phyloP scores from a whole-genome alignment of 1,139 yeast genomes.

The Meyerozyma elateridarum region DNA sequence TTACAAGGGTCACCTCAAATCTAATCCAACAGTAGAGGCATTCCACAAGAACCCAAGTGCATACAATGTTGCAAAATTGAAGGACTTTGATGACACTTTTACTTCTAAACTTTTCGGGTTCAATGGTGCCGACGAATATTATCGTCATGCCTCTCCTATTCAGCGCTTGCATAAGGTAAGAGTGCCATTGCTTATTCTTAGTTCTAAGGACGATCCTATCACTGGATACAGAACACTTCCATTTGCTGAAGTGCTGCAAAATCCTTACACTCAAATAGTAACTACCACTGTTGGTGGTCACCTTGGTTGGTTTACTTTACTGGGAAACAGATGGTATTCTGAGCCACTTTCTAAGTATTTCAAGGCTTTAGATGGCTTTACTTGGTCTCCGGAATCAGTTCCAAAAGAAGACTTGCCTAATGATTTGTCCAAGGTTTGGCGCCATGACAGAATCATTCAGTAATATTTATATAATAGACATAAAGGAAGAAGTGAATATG shows the following conservation, averaged over 20 bases:
- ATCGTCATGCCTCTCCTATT: conserved; percentile 63
- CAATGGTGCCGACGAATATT: conserved; percentile 66
- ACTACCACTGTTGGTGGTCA: conserved; percentile 87
- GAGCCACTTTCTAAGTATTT: conserved; percentile 34
- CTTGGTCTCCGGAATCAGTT: conserved; percentile 17
- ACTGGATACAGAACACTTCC: conserved; percentile 57
- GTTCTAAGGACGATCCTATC: conserved; percentile 55
- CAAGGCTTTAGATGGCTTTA: conserved; percentile 23
- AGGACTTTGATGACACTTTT: conserved; percentile 64
- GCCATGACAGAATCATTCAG: conserved; percentile 25
- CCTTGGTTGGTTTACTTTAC: conserved; percentile 52
- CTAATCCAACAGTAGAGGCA: conserved; percentile 23
- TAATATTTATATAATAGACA: too few species aligned
- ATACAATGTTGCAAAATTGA: conserved; percentile 28
- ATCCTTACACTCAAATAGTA: conserved; percentile 65
- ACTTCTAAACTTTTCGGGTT: conserved; percentile 78
- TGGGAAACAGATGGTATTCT: conserved; percentile 52
- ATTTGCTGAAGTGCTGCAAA: conserved; percentile 48
- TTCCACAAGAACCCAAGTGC: conserved; percentile 29
- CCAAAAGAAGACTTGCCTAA: conserved; percentile 22
- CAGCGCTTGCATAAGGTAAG: conserved; percentile 46
- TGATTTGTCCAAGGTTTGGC: conserved; percentile 26
- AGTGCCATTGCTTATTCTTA: conserved; percentile 48
- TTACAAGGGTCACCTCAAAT: conserved; percentile 27
- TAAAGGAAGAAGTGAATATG: too few species aligned